Evolutionary conservation across 2,329 filamentous ascomycete genomes (phyloP).

Genomic region (Calonectria pseudoturangicola): DNA sequence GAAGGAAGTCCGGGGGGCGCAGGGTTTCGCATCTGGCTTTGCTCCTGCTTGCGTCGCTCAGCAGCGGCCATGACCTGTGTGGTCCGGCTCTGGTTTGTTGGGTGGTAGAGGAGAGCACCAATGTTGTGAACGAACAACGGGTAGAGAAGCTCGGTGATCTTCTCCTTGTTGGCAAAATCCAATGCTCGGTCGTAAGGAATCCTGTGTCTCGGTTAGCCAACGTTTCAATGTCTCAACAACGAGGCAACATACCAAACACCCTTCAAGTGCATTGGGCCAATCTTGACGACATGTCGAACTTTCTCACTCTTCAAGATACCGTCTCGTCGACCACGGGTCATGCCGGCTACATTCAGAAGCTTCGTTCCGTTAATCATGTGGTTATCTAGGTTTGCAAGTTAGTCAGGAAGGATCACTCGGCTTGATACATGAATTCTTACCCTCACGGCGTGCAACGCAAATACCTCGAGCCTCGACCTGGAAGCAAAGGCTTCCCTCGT

Average conservation of each 20-base stretch:
- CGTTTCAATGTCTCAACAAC: constrained; percentile 44
- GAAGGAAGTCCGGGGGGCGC: constrained; percentile 76
- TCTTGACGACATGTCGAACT: constrained; percentile 96
- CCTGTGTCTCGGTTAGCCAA: constrained; percentile 71
- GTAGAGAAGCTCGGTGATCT: constrained; percentile 96
- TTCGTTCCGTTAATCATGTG: constrained; percentile 99
- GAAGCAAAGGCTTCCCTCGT: constrained; percentile 97
- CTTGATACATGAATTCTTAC: constrained; percentile 67
- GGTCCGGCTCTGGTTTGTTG: constrained; percentile 87
- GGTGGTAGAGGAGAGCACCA: constrained; percentile 93
- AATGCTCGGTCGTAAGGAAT: constrained; percentile 98
- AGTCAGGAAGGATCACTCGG: constrained; percentile 22
- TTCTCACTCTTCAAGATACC: constrained; percentile 99
- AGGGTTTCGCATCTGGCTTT: constrained; percentile 77
- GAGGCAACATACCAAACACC: constrained; percentile 89
- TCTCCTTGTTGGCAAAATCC: constrained; percentile 99
- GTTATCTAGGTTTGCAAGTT: constrained; percentile 78
- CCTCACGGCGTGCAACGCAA: constrained; percentile 94
- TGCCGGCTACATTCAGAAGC: constrained; percentile 95
- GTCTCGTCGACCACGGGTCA: constrained; percentile 96
- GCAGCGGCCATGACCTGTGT: constrained; percentile 92
- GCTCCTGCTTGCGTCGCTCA: constrained; percentile 84
- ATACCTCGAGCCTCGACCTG: constrained; percentile 98
- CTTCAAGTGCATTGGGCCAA: constrained; percentile 99
- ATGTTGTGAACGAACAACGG: constrained; percentile 99